Percentiles rank a stretch among this genome's conserved stretches.
phyloP scores from a whole-genome alignment of 2,329 filamentous ascomycete genomes.

The Microdochium trichocladiopsis region DNA sequence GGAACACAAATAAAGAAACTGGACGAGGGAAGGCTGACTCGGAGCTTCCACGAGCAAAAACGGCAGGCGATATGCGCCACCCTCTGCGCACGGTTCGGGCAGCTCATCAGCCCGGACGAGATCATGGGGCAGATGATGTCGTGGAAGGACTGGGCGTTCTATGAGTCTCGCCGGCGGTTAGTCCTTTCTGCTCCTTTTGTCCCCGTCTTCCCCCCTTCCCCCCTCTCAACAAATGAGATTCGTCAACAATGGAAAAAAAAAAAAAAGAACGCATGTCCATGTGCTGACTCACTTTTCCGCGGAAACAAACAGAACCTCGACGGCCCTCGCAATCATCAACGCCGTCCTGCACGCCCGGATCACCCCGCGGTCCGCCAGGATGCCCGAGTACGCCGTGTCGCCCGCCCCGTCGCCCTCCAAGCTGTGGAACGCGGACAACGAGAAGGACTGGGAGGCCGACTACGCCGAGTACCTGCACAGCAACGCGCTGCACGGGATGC shows the following conservation, averaged over 20 bases:
- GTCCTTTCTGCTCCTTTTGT: neutral
- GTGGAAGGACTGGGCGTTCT: constrained; percentile 5
- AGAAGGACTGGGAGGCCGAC: constrained; percentile 2
- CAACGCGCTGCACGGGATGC: constrained; percentile 4
- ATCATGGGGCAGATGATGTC: constrained; percentile 2
- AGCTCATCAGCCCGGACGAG: constrained; percentile 4
- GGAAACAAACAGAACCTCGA: constrained; percentile 1
- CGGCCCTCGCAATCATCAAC: constrained; percentile 2
- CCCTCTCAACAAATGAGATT: neutral
- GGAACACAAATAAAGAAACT: neutral
- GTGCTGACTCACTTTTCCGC: neutral
- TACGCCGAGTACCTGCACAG: constrained; percentile 3
- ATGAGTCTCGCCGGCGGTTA: constrained; percentile 4
- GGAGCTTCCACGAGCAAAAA: neutral
- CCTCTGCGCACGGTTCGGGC: constrained; percentile 1
- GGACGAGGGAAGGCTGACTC: too few relatives aligned
- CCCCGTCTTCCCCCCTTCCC: neutral
- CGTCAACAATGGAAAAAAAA: neutral
- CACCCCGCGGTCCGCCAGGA: neutral
- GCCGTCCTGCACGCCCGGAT: constrained; percentile 3
- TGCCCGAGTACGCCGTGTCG: constrained; percentile 3
- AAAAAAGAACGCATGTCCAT: too few relatives aligned
- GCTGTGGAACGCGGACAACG: constrained; percentile 4
- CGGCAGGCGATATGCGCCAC: constrained; percentile 3
- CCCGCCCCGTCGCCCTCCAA: constrained; percentile 3